A percentile compares a stretch with the other conserved stretches of the same genome.
These are phyloP conservation scores for Camelina laxa DNA, from an alignment of 345 rosid species.

Conservation along the genomic window DNA sequence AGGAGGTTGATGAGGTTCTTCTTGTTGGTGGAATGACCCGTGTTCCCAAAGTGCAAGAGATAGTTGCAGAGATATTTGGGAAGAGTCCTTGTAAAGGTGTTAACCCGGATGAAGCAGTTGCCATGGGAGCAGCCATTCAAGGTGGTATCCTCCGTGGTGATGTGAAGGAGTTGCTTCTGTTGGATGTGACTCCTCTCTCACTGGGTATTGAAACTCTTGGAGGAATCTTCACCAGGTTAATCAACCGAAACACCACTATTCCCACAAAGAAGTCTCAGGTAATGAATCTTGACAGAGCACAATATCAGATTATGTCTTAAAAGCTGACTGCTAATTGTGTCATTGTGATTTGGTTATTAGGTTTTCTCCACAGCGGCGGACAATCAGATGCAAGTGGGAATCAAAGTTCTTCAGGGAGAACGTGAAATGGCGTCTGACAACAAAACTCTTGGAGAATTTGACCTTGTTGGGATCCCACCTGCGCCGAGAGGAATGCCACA, in stretches of 20 bases:
- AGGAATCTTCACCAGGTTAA: constrained; percentile 57
- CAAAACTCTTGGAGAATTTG: constrained; percentile 57
- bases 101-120: constrained; percentile 56
- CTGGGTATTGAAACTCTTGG: constrained; percentile 63
- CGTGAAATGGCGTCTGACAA: constrained; percentile 57
- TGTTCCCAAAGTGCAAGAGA: constrained; percentile 58
- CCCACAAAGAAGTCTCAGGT: constrained; percentile 69
- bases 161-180: constrained; percentile 53
- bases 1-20: constrained; percentile 52
- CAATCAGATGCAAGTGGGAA: constrained; percentile 55
- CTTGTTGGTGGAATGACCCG: constrained; percentile 64
- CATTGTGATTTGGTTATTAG: constrained; percentile 34
- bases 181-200: constrained; percentile 55
- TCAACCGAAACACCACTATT: constrained; percentile 59
- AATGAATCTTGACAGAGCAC: not conserved
- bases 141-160: constrained; percentile 60
- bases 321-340: constrained; percentile 9
- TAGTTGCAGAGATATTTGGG: constrained; percentile 52
- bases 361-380: constrained; percentile 61
- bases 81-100: constrained; percentile 56
- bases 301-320: not conserved
- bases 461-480: constrained; percentile 55
- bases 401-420: constrained; percentile 59
- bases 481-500: constrained; percentile 56
- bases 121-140: constrained; percentile 59